Conservation (phyloP, 2,329 filamentous ascomycete genomes). For the Biscogniauxia sp. region DNA sequence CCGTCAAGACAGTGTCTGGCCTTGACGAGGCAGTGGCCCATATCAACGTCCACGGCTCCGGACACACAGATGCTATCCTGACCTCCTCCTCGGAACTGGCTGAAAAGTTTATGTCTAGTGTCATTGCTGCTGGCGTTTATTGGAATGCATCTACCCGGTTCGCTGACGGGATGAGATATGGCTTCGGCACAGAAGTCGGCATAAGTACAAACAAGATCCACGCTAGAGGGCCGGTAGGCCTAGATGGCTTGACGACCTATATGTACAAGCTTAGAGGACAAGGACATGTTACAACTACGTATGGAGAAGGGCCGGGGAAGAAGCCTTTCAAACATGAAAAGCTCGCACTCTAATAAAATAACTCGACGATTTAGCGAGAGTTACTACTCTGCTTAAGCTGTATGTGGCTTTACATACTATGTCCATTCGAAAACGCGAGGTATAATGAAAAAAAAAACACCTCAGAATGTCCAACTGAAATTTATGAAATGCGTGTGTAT, state of each 20-base stretch:
- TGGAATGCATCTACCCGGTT: constrained; percentile 96
- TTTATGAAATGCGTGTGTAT: background rate
- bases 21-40: constrained; percentile 75
- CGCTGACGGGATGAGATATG: constrained; percentile 94
- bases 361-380: background rate
- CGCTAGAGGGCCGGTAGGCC: constrained; percentile 83
- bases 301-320: constrained; percentile 63
- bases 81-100: constrained; percentile 67
- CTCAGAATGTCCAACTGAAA: background rate
- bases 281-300: constrained; percentile 78
- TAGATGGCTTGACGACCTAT: constrained; percentile 95
- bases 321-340: constrained; percentile 59
- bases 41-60: constrained; percentile 88
- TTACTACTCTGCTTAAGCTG: background rate
- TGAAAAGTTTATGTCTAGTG: constrained; percentile 76
- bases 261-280: constrained; percentile 87
- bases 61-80: constrained; percentile 91
- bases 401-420: background rate
- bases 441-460: background rate
- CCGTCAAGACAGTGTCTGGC: constrained; percentile 72
- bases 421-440: background rate
- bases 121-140: constrained; percentile 91
- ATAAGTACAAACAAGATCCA: constrained; percentile 99
- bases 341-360: constrained; percentile 37
- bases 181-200: constrained; percentile 96